Percentiles rank a stretch among this genome's conserved stretches.
Evolutionary conservation across 73 alveolate species (phyloP).

Genomic region (Blepharisma japonicum): DNA sequence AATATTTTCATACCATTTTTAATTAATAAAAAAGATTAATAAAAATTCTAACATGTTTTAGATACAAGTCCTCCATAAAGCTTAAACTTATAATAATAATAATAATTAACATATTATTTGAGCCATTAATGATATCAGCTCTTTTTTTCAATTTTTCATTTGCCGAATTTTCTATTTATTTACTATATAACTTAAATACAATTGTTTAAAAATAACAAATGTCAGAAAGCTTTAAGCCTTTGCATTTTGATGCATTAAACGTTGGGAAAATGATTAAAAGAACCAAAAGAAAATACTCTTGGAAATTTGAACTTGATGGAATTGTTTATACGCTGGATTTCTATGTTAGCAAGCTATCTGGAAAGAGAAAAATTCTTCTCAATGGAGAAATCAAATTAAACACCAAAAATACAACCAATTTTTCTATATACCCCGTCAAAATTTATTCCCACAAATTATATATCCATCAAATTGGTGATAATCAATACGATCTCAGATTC

Average conservation of each 20-base stretch:
- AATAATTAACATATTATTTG: too few relatives aligned
- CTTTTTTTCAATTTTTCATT: too few relatives aligned
- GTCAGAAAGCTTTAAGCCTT: constrained; percentile 24
- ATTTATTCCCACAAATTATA: not conserved
- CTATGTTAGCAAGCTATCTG: constrained; percentile 65
- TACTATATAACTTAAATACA: too few relatives aligned
- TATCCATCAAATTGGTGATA: not conserved
- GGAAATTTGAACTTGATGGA: constrained; percentile 73
- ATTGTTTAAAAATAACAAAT: not conserved
- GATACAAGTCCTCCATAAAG: too few relatives aligned
- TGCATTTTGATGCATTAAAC: not conserved
- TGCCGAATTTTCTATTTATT: too few relatives aligned
- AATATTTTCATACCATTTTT: too few relatives aligned
- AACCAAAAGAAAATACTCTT: constrained; percentile 67
- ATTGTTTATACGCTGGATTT: constrained; percentile 66
- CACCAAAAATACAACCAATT: constrained; percentile 20
- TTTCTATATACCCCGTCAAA: not conserved
- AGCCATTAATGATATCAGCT: too few relatives aligned
- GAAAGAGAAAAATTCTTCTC: constrained; percentile 74
- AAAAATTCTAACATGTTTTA: too few relatives aligned
- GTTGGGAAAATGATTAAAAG: constrained; percentile 20
- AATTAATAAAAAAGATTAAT: too few relatives aligned
- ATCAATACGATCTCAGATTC: not conserved
- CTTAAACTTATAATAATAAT: too few relatives aligned
- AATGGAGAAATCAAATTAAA: constrained; percentile 55